Evolutionary conservation across 164 flowering plant species (phyloP), one percentile per base, ranked within the genome.

Genomic region (Sedum album): DNA sequence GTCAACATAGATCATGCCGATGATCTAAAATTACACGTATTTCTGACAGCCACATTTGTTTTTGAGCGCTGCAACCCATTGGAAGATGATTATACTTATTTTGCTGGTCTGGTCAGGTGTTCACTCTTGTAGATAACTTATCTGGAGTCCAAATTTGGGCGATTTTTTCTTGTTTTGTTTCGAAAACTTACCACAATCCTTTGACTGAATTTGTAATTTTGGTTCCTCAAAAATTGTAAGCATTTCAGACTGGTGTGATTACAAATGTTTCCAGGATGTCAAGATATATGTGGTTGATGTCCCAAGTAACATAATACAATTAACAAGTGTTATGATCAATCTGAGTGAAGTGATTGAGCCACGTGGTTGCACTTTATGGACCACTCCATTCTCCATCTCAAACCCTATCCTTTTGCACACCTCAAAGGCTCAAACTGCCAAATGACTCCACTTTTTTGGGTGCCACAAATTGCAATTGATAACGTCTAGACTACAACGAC

Each of bases 21-120:
- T 13, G 18, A 57, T 26, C 33, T 57, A 20, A 44, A 13, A 44
- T 44, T 11, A 28, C 20, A 57, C 20, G 15, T 23, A 18, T 28
- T 28, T 14, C 62, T 21, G 60, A 55, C 60, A 23, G 60, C 60
- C 60, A 6, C 60, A 55, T 55, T 55, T 55, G 60, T 55, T 55
- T 55, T 13, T 14, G 13, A 25, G 23, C 26, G 57, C 57, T 51
- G 57, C 57, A 51, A 21, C 5, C 17, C 17, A 44, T 44, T 44
- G 17, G 48, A 44, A 44, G 48, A 18, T 51, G 62, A 57, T 57
- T 18, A 26, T 28, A 33, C 33, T 26, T 28, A 44, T 44, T 44
- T 13, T 44, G n/a, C n/a, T n/a, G n/a, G n/a, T 39, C 8, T 39
- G 42, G 23, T 51, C 23, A 1, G 15, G 31, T 55, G 15, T 13